These are phyloP conservation scores for Aspergillus texensis DNA, from an alignment of 2,329 filamentous ascomycete species.

Conservation along the genomic window DNA sequence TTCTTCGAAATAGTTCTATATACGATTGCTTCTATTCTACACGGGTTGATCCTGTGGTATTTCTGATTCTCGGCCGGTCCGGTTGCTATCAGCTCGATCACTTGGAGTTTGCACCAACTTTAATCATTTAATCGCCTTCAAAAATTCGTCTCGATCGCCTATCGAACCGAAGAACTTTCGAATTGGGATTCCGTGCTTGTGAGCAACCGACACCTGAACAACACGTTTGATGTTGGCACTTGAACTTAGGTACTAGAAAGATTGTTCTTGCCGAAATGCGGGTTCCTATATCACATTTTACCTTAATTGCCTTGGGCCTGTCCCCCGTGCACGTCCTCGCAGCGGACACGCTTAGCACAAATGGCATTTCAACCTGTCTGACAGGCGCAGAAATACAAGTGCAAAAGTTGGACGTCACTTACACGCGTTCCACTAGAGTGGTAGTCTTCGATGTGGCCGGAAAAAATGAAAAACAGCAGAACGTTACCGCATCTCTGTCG, in stretches of 20 bases:
- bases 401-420: constrained; percentile 73
- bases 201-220: not conserved
- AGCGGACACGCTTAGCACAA: constrained; percentile 74
- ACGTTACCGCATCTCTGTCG: constrained; percentile 74
- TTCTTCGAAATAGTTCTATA: not conserved
- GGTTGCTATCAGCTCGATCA: constrained; percentile 7
- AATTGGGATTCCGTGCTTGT: not conserved
- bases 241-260: not conserved
- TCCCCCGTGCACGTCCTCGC: constrained; percentile 55
- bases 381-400: constrained; percentile 64
- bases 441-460: constrained; percentile 83
- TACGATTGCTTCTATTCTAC: constrained; percentile 18
- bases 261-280: constrained; percentile 27
- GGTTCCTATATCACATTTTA: constrained; percentile 22
- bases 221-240: not conserved
- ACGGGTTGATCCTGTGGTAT: constrained; percentile 34
- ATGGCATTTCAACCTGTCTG: constrained; percentile 75
- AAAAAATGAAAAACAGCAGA: constrained; percentile 71
- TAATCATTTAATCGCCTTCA: not conserved
- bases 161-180: constrained; percentile 5
- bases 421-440: constrained; percentile 72
- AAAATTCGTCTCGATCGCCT: not conserved
- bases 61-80: constrained; percentile 12
- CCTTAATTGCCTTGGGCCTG: constrained; percentile 31
- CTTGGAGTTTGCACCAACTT: not conserved